Evolutionary conservation across 768 basidiomycete genomes (phyloP), one percentile per base, ranked within the genome.

Genomic region (Tephrocybe sp.): DNA sequence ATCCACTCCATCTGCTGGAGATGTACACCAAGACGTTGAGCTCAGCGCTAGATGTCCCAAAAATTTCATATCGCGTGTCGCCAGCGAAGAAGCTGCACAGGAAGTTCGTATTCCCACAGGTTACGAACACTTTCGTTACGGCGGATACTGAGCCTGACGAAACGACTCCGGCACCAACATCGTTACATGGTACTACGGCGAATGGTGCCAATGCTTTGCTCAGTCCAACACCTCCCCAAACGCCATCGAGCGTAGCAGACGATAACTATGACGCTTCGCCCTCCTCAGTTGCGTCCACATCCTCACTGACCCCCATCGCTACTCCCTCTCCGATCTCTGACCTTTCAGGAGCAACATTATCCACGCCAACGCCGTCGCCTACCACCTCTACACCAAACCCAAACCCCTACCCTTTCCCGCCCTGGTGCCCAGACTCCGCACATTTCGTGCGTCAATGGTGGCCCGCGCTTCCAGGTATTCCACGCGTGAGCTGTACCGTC

Each of bases 391-490:
- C 30, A 13, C 48, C 49, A 13, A 56, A 59, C 30, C 70, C 71
- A 0, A 86, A 86, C 51, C 86, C 85, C 1, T 87, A 79, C 63
- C 84, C 83, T 0, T 78, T 76, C 59, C 84, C 83, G 0, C 74
- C 77, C 0, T 88, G 85, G 85, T 83, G 80, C 54, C 84, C 85
- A 12, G 86, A 87, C 60, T 80, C 78, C 44, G 85, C 85, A 0
- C 86, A 88, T 66, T 89, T 88, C 53, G 85, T 89, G 5, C 79
- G 87, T 10, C 87, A 89, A 54, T 89, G 87, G 87, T 89, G 87
- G 87, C 87, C 87, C 1, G 81, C 78, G 2, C 66, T 88, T 3
- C 75, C 81, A 0, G 72, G 74, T 1, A 78, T 87, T 11, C 87
- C 83, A 1, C 73, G 80, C 20, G 75, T 87, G 8, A 87, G 85